A percentile compares a stretch with the other conserved stretches of the same genome.
phyloP scores from a whole-genome alignment of 352 stramenopile species.

The Peronospora farinosa region DNA sequence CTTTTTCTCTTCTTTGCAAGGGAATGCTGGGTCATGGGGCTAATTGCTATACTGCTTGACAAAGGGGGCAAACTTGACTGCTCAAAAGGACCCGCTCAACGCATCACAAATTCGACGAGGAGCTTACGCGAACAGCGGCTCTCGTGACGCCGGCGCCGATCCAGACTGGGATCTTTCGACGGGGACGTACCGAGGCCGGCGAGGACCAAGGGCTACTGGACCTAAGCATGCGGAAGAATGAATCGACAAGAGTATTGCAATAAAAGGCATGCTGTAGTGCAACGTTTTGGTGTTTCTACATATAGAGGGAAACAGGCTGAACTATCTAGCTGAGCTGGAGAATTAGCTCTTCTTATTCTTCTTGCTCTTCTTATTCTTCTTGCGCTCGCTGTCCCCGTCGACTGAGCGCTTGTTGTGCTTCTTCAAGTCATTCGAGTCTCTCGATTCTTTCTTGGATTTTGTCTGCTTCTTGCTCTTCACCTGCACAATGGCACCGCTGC shows the following conservation, averaged over 20 bases:
- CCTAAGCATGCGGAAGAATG: conserved; percentile 13
- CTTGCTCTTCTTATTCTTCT: conserved; percentile 62
- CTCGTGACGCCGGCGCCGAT: too few relatives aligned
- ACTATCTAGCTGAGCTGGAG: conserved; percentile 55
- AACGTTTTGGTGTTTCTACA: conserved; percentile 10
- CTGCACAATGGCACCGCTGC: conserved; percentile 52
- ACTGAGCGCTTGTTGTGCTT: conserved; percentile 34
- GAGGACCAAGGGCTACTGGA: conserved; percentile 2
- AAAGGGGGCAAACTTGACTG: conserved; percentile 53
- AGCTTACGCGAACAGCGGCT: conserved; percentile 67
- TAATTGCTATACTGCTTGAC: conserved; percentile 7
- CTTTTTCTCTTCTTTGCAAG: too few relatives aligned
- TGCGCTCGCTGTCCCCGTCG: conserved; percentile 40
- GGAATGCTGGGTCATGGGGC: not conserved
- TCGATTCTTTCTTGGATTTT: conserved; percentile 59
- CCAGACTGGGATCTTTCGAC: too few relatives aligned
- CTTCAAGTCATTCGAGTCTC: conserved; percentile 74
- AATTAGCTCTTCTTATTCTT: conserved; percentile 20
- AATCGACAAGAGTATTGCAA: too few relatives aligned
- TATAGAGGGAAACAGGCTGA: conserved; percentile 10
- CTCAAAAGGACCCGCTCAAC: conserved; percentile 54
- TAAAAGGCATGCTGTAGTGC: too few relatives aligned
- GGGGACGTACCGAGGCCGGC: too few relatives aligned
- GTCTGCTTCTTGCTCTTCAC: conserved; percentile 83
- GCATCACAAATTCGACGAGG: conserved; percentile 71